phyloP scores from a whole-genome alignment of 768 basidiomycete species.

The Lactarius akahatsu region DNA sequence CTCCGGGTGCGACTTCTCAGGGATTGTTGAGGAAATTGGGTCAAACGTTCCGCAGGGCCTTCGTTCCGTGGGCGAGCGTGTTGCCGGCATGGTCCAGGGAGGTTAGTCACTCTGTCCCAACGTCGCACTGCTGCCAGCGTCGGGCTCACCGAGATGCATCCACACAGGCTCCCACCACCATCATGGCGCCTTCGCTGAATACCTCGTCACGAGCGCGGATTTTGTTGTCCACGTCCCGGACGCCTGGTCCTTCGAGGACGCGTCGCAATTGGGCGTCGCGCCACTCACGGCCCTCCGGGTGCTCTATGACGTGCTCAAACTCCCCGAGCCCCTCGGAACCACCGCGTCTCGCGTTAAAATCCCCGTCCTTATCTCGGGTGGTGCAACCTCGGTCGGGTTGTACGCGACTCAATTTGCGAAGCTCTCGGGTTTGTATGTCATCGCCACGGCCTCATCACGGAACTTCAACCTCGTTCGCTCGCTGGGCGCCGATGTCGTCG shows the following conservation, averaged over 20 bases:
- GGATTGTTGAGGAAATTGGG: conserved; percentile 31
- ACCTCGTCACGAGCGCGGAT: conserved; percentile 31
- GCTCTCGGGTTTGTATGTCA: conserved; percentile 37
- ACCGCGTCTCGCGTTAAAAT: not conserved
- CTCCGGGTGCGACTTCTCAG: conserved; percentile 35
- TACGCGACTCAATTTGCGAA: conserved; percentile 36
- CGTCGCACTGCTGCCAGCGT: not conserved
- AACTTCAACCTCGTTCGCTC: conserved; percentile 40
- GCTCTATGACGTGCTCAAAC: conserved; percentile 22
- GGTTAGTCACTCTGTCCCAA: conserved; percentile 10
- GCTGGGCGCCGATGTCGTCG: conserved; percentile 39
- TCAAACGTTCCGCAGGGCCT: conserved; percentile 23
- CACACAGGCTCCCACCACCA: conserved; percentile 22
- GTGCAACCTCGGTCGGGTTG: conserved; percentile 39
- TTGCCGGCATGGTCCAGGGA: conserved; percentile 35
- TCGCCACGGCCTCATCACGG: conserved; percentile 38
- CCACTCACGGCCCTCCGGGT: conserved; percentile 23
- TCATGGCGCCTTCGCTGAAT: conserved; percentile 34
- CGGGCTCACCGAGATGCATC: not conserved
- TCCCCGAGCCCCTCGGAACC: conserved; percentile 10
- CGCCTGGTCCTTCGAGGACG: conserved; percentile 27
- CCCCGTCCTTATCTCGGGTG: conserved; percentile 35
- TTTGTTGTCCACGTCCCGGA: conserved; percentile 28
- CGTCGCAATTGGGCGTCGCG: conserved; percentile 22
- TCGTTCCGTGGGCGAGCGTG: conserved; percentile 33